phyloP scores from a whole-genome alignment of 2,329 filamentous ascomycete species.

The Rosellinia necatrix region DNA sequence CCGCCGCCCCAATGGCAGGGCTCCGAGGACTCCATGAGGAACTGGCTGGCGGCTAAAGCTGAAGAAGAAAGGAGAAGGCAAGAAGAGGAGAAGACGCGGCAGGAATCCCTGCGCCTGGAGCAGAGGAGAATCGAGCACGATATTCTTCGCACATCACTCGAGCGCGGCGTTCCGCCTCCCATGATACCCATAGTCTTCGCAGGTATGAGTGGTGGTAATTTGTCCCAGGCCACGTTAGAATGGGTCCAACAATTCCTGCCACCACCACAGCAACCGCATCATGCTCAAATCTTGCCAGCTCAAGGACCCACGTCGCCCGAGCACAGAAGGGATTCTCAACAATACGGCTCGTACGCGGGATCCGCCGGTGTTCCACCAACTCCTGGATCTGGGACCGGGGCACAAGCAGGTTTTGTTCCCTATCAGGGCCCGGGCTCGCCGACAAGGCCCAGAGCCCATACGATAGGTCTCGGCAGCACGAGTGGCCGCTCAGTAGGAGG shows the following conservation, averaged over 20 bases:
- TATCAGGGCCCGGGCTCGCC: conserved; percentile 55
- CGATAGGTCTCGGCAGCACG: conserved; percentile 47
- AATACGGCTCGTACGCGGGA: conserved; percentile 49
- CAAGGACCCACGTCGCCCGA: conserved; percentile 59
- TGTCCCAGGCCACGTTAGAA: conserved; percentile 66
- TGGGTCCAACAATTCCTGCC: conserved; percentile 69
- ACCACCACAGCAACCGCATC: conserved; percentile 52
- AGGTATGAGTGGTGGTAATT: conserved; percentile 67
- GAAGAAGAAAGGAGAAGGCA: conserved; percentile 76
- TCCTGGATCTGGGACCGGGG: conserved; percentile 47
- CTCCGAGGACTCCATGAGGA: conserved; percentile 71
- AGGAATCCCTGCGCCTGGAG: conserved; percentile 70
- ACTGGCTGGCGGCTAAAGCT: conserved; percentile 71
- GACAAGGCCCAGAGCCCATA: conserved; percentile 55
- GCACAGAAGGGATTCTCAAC: conserved; percentile 57
- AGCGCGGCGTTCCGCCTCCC: conserved; percentile 72
- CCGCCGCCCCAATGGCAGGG: conserved; percentile 69
- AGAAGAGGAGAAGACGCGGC: conserved; percentile 72
- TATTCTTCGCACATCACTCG: conserved; percentile 71
- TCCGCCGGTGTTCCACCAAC: conserved; percentile 49
- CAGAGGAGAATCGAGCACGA: conserved; percentile 74
- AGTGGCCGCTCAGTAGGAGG: conserved; percentile 45
- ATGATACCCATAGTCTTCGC: conserved; percentile 78
- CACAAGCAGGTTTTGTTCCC: conserved; percentile 47
- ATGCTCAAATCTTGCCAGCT: conserved; percentile 56